These are phyloP conservation scores for Trichoderma parareesei DNA, from an alignment of 495 filamentous ascomycete species.

Conservation along the genomic window DNA sequence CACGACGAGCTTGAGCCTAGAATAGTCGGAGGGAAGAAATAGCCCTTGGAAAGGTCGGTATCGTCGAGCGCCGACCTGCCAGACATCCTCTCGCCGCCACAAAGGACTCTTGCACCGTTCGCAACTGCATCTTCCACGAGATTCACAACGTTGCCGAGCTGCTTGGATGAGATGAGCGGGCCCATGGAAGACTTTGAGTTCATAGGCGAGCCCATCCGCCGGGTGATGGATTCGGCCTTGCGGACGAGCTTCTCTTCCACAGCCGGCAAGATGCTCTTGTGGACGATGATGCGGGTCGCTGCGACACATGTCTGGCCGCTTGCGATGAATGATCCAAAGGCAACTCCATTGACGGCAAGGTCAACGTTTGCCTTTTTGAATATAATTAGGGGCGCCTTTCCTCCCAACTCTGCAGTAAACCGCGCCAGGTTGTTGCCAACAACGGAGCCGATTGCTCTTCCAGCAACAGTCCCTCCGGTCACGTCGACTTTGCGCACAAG, in stretches of 20 bases:
- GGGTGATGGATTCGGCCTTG: conserved; percentile 44
- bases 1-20: conserved; percentile 25
- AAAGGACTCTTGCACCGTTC: conserved; percentile 26
- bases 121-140: conserved; percentile 29
- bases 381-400: conserved; percentile 51
- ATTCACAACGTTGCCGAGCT: conserved; percentile 27
- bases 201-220: conserved; percentile 55
- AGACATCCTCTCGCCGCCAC: conserved; percentile 28
- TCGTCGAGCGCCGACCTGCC: conserved; percentile 24
- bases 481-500: conserved; percentile 53
- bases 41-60: conserved; percentile 38
- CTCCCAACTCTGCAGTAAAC: conserved; percentile 53
- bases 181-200: conserved; percentile 51
- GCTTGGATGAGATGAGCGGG: conserved; percentile 31
- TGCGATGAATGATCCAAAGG: conserved; percentile 50
- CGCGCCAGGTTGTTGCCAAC: conserved; percentile 44
- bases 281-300: conserved; percentile 49
- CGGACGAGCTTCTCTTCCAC: conserved; percentile 50
- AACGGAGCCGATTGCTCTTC: conserved; percentile 34
- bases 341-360: conserved; percentile 47
- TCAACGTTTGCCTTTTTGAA: conserved; percentile 44
- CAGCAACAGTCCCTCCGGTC: conserved; percentile 47
- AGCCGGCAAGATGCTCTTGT: conserved; percentile 38
- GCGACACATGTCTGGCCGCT: conserved; percentile 55
- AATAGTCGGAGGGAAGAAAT: conserved; percentile 52